Conservation (phyloP, 306 rosid species). For the Fragaria nilgerrensis region DNA sequence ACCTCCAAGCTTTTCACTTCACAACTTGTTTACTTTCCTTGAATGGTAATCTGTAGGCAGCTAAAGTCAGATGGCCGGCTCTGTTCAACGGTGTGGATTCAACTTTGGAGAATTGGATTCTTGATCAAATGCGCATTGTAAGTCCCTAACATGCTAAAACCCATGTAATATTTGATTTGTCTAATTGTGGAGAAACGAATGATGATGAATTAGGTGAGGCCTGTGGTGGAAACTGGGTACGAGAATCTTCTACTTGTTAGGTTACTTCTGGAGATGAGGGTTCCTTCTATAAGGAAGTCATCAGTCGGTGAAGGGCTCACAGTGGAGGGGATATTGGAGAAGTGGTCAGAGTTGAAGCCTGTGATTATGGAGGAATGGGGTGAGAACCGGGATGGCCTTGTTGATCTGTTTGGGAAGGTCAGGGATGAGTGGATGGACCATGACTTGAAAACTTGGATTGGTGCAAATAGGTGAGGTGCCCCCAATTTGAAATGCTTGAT, state of each 20-base stretch:
- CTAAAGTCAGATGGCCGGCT: conserved; percentile 74
- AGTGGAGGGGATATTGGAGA: conserved; percentile 71
- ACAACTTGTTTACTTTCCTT: conserved; percentile 13
- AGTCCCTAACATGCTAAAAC: conserved; percentile 24
- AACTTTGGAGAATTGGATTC: conserved; percentile 63
- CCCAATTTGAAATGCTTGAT: not conserved
- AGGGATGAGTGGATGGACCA: conserved; percentile 86
- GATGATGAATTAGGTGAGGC: conserved; percentile 59
- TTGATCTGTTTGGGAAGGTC: conserved; percentile 70
- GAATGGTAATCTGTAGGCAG: conserved; percentile 54
- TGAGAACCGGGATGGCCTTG: conserved; percentile 57
- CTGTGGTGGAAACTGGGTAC: conserved; percentile 95
- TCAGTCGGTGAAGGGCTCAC: conserved; percentile 76
- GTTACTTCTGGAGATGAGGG: conserved; percentile 69
- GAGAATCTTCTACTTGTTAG: conserved; percentile 86
- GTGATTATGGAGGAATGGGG: conserved; percentile 73
- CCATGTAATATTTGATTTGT: not conserved
- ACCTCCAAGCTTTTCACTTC: not conserved
- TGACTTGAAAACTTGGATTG: conserved; percentile 75
- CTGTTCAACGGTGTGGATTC: conserved; percentile 68
- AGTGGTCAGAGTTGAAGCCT: conserved; percentile 70
- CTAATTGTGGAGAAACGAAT: not conserved
- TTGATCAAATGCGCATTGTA: conserved; percentile 74
- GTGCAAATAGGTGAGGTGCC: conserved; percentile 69
- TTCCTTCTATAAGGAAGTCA: conserved; percentile 61